Percentiles rank a stretch among this genome's conserved stretches.
These are phyloP conservation scores for Phoma sp. DNA, from an alignment of 2,329 filamentous ascomycete genomes.

Conservation along the genomic window DNA sequence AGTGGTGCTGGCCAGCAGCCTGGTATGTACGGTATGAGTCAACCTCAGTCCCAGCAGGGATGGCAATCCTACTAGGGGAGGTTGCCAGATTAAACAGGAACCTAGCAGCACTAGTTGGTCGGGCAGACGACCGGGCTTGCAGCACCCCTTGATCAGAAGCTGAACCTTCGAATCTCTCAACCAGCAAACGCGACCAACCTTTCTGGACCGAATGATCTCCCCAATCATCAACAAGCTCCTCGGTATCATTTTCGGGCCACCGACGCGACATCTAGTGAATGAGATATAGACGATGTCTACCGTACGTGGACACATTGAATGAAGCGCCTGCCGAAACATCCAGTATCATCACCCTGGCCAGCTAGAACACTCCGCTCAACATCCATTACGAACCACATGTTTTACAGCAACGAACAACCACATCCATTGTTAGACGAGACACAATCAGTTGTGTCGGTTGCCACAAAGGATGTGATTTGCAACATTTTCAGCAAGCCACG, in stretches of 20 bases:
- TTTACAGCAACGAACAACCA: background rate
- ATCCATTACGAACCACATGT: background rate
- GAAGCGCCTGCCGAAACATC: background rate
- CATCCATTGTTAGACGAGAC: background rate
- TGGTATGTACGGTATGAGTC: slow-evolving; percentile 60
- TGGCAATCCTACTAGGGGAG: slow-evolving; percentile 46
- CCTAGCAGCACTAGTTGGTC: background rate
- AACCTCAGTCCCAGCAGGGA: slow-evolving; percentile 52
- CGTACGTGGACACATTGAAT: background rate
- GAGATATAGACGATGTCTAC: background rate
- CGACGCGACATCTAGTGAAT: background rate
- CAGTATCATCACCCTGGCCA: background rate
- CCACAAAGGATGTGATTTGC: background rate
- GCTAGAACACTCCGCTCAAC: slow-evolving; percentile 2
- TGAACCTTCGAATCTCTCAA: background rate
- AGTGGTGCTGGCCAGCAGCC: slow-evolving; percentile 54
- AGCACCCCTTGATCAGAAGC: background rate
- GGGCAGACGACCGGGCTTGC: background rate
- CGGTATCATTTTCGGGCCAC: background rate
- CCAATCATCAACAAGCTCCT: background rate
- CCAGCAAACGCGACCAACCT: background rate
- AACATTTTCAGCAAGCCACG: slow-evolving; percentile 5
- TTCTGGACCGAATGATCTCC: background rate
- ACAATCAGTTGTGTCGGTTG: slow-evolving; percentile 4
- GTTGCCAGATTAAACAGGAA: background rate